Evolutionary conservation across 2,329 filamentous ascomycete species (phyloP).

Genomic region (Paecilomyces dactylethromorphus): DNA sequence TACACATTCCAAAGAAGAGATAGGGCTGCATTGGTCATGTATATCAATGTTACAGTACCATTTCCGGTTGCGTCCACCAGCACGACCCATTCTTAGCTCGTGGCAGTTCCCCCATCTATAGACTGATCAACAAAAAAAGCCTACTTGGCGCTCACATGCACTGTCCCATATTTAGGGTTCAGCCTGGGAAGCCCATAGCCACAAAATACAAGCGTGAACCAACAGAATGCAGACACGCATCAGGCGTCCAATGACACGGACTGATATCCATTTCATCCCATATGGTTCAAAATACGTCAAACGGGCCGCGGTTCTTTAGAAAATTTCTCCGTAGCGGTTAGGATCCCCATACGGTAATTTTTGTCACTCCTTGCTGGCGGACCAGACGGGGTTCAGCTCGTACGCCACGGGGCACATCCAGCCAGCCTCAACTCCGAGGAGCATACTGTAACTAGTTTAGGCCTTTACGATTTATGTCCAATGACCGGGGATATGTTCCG

Average conservation of each 20-base stretch:
- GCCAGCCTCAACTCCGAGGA: not conserved
- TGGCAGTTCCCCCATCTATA: not conserved
- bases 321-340: not conserved
- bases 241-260: not conserved
- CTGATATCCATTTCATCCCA: not conserved
- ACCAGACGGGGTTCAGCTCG: not conserved
- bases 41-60: not conserved
- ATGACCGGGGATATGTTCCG: no score
- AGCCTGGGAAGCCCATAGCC: not conserved
- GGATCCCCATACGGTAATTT: not conserved
- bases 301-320: not conserved
- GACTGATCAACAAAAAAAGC: not conserved
- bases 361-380: not conserved
- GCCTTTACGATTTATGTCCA: no score
- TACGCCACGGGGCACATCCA: not conserved
- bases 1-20: not conserved
- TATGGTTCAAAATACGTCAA: not conserved
- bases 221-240: not conserved
- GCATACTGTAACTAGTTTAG: no score
- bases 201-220: not conserved
- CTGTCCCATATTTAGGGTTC: not conserved
- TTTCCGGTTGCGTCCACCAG: not conserved
- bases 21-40: not conserved
- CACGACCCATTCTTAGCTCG: not conserved
- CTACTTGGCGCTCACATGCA: not conserved